Percentiles rank a stretch among this genome's conserved stretches.
phyloP scores from a whole-genome alignment of 2,329 filamentous ascomycete species.

The Colletotrichum lupini region DNA sequence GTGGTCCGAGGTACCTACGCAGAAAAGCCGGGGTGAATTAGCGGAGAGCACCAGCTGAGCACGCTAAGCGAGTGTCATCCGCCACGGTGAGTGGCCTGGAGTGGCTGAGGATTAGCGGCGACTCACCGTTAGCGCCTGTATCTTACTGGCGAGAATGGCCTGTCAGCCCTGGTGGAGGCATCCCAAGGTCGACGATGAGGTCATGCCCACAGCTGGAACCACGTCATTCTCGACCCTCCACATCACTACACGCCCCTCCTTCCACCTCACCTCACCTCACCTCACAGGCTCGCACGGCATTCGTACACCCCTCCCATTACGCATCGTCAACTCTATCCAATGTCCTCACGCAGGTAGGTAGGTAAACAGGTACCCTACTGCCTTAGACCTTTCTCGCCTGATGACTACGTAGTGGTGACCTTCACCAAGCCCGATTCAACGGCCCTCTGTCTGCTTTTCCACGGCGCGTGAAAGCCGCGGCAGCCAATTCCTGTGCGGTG shows the following conservation, averaged over 20 bases:
- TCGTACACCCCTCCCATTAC: conserved; percentile 13
- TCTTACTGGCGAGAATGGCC: conserved; percentile 1
- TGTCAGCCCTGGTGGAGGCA: not conserved
- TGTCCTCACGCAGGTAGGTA: too few species aligned
- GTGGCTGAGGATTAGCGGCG: conserved; percentile 26
- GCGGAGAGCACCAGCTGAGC: not conserved
- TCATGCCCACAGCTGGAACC: conserved; percentile 25
- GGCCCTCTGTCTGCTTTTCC: not conserved
- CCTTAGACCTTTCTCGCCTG: not conserved
- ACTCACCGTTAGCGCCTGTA: not conserved
- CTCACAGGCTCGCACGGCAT: not conserved
- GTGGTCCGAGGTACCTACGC: too few species aligned
- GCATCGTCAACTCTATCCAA: conserved; percentile 13
- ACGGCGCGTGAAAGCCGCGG: not conserved
- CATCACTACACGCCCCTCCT: not conserved
- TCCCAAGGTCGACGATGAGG: conserved; percentile 13
- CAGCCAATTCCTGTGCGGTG: not conserved
- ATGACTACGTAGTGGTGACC: not conserved
- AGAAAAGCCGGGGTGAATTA: not conserved
- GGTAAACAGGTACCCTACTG: too few species aligned
- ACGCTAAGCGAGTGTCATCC: conserved; percentile 10
- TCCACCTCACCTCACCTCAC: not conserved
- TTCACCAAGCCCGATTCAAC: not conserved
- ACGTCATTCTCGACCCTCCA: conserved; percentile 27
- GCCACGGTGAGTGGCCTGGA: conserved; percentile 12